Evolutionary conservation across 495 filamentous ascomycete genomes (phyloP), one percentile per base, ranked within the genome.

Genomic region (Penicillium antarcticum): DNA sequence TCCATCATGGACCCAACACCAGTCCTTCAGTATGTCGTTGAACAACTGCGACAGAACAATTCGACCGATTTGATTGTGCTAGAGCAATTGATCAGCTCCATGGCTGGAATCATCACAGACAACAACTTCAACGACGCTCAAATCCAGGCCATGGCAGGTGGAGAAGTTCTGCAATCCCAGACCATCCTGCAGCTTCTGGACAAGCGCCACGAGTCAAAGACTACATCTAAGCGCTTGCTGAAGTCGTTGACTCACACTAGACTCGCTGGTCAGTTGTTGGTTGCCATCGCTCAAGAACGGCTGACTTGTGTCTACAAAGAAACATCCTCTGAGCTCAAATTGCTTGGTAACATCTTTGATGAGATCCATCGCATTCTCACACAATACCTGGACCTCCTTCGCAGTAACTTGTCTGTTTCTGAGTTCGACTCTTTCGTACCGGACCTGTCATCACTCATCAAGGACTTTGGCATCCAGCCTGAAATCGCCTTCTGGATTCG

Each of bases 31-130:
- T 97, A 96, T 58, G 87, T 99, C 35, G 85, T 87, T 26, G 77
- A 86, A 52, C 90, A 96, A 64, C 81, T 99, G 5, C 80, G 80
- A 43, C 78, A 78, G 13, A 90, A 90, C 51, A 91, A 89, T 56
- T 86, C 87, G 1, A 89, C 87, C 13, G 92, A 96, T 59, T 76
- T 97, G 3, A 86, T 95, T 44, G 85, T 99, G 45, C 66, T 99
- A 37, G 86, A 94, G 63, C 87, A 97, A 57, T 72, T 97, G 34
- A 87, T 96, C 40, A 84, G 79, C 26, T 88, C 88, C 4, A 97
- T 97, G 95, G 87, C 88, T 12, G 95, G 95, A 31, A 89, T 99
- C 33, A 84, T 91, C 18, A 84, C 91, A 0, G 87, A 91, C 56
- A 75, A 83, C 33, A 87, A 89, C 61, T 88, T 95, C 53, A 97